Evolutionary conservation across 441 rosid genomes (phyloP).

Genomic region (Adansonia madagascariensis): DNA sequence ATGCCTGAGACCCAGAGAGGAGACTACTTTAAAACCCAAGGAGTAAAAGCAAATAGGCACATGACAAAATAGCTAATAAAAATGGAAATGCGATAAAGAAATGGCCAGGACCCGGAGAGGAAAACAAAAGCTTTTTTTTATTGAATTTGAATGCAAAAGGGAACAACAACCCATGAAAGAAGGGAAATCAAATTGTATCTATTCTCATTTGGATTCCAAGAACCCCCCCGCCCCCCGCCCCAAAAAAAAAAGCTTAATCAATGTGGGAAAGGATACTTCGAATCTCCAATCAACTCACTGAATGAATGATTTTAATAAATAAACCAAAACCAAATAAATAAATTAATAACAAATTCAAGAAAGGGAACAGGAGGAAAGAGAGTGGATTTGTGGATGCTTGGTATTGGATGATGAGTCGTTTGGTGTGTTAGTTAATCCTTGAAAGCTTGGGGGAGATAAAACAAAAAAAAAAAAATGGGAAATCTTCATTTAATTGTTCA

Average conservation of each 20-base stretch:
- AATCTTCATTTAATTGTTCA: not conserved
- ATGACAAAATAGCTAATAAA: not conserved
- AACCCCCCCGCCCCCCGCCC: not conserved
- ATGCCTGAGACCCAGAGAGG: constrained; percentile 2
- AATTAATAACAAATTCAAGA: not conserved
- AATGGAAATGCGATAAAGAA: not conserved
- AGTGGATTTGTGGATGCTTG: constrained; percentile 10
- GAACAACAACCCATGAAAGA: not conserved
- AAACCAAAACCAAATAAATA: not conserved
- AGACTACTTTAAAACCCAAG: not conserved
- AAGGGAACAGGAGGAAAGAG: not conserved
- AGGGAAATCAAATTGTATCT: constrained; percentile 1
- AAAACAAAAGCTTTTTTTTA: not conserved
- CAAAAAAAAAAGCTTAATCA: not conserved
- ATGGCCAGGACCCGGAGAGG: not conserved
- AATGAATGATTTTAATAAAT: not conserved
- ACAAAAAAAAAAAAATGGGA: not conserved
- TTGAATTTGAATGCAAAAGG: not conserved
- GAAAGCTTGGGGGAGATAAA: constrained; percentile 14
- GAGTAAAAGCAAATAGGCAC: not conserved
- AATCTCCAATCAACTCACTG: not conserved
- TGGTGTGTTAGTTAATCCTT: not conserved
- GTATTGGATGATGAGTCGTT: not conserved
- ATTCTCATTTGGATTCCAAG: constrained; percentile 1
- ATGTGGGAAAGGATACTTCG: not conserved